Conservation (phyloP, 768 basidiomycete species). For the Infundibulicybe gibba region DNA sequence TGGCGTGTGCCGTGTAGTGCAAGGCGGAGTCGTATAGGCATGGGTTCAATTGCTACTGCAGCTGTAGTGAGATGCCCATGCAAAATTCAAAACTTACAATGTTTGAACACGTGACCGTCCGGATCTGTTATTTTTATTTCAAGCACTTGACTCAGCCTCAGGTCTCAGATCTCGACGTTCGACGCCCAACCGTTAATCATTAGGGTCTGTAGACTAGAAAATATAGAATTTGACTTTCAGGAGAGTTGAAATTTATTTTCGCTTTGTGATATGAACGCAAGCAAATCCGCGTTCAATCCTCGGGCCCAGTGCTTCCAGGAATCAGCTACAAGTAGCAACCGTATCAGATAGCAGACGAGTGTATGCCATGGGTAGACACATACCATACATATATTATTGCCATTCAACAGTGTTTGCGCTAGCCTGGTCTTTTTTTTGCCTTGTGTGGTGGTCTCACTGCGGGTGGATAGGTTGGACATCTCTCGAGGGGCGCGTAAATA, state of each 20-base stretch:
- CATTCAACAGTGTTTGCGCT: conserved; percentile 86
- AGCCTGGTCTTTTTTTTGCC: conserved; percentile 79
- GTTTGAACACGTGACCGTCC: too few relatives aligned
- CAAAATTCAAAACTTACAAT: too few relatives aligned
- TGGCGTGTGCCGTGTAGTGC: conserved; percentile 78
- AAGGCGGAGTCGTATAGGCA: conserved; percentile 85
- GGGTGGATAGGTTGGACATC: neutral
- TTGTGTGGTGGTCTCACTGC: conserved; percentile 82
- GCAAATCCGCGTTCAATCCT: conserved; percentile 17
- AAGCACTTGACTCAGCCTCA: too few relatives aligned
- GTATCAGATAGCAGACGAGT: conserved; percentile 3
- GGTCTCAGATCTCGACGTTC: too few relatives aligned
- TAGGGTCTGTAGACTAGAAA: too few relatives aligned
- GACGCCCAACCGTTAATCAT: too few relatives aligned
- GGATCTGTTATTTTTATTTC: too few relatives aligned
- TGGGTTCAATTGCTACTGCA: conserved; percentile 21
- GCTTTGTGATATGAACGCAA: too few relatives aligned
- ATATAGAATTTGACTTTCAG: too few relatives aligned
- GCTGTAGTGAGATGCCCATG: too few relatives aligned
- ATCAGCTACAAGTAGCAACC: conserved; percentile 43
- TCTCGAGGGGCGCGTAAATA: conserved; percentile 5
- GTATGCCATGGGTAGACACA: neutral
- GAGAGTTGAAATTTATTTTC: too few relatives aligned
- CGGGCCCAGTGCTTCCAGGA: conserved; percentile 69
- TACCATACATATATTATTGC: conserved; percentile 97